Percentiles rank a stretch among this genome's conserved stretches.
These are phyloP conservation scores for Globisporangium solare DNA, from an alignment of 352 stramenopile genomes.

Conservation along the genomic window DNA sequence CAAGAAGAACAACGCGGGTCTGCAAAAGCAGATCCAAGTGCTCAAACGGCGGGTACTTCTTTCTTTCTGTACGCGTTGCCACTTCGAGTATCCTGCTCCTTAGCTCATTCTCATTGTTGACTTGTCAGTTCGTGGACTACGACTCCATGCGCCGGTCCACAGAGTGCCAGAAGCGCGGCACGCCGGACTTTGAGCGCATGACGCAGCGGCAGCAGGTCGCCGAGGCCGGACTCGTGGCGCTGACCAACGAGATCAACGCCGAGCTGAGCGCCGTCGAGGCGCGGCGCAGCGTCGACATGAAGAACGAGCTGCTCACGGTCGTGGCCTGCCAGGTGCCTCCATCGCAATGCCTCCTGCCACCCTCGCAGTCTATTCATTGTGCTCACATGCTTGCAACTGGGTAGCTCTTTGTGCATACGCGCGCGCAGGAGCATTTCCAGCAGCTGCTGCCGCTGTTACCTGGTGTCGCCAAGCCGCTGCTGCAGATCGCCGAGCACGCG, in stretches of 20 bases:
- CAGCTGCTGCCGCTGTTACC: conserved; percentile 69
- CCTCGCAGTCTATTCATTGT: no score
- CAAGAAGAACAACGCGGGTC: conserved; percentile 26
- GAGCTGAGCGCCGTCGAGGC: conserved; percentile 61
- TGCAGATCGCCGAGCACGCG: conserved; percentile 54
- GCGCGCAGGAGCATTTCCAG: conserved; percentile 63
- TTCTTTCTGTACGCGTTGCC: background rate
- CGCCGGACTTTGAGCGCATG: conserved; percentile 64
- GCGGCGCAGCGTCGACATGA: conserved; percentile 57
- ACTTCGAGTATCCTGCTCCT: no score
- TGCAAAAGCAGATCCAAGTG: conserved; percentile 41
- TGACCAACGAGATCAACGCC: conserved; percentile 60
- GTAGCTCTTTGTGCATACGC: conserved; percentile 60
- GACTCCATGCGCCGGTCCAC: conserved; percentile 63
- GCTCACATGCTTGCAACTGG: no score
- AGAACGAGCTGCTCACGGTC: conserved; percentile 75
- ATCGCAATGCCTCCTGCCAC: no score
- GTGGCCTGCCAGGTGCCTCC: conserved; percentile 48
- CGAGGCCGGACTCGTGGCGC: conserved; percentile 37
- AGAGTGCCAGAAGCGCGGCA: conserved; percentile 52
- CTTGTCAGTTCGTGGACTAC: conserved; percentile 54
- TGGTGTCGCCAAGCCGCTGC: conserved; percentile 50
- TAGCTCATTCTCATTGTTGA: background rate
- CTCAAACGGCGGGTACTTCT: conserved; percentile 42
- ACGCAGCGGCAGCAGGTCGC: conserved; percentile 48